A percentile compares a stretch with the other conserved stretches of the same genome.
Conservation (phyloP, 2,329 filamentous ascomycete species). For the Nemania diffusa region DNA sequence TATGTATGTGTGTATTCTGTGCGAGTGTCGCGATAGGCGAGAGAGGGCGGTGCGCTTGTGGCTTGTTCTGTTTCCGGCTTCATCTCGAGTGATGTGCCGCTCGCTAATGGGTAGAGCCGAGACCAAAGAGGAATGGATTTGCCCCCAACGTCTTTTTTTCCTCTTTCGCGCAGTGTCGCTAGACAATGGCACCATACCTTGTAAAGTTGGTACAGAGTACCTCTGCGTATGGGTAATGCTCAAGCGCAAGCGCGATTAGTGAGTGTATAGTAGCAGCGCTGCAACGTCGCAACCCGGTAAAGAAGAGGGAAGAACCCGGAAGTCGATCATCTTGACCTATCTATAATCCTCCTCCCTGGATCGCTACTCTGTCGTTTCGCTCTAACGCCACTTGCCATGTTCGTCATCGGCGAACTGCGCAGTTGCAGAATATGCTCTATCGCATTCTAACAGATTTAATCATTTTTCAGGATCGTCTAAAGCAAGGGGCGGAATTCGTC, state of each 20-base stretch:
- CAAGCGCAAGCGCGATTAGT: slow-evolving; percentile 43
- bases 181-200: slow-evolving; percentile 5
- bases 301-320: slow-evolving; percentile 27
- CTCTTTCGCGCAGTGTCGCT: slow-evolving; percentile 4
- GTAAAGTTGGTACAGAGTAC: background rate
- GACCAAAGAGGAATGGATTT: background rate
- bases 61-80: slow-evolving; percentile 25
- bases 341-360: background rate
- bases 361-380: too few relatives aligned
- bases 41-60: slow-evolving; percentile 30
- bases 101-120: slow-evolving; percentile 36
- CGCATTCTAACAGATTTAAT: background rate
- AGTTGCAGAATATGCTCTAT: background rate
- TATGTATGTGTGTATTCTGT: background rate
- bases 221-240: slow-evolving; percentile 15
- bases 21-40: background rate
- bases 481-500: slow-evolving; percentile 8
- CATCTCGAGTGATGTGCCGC: slow-evolving; percentile 39
- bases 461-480: background rate
- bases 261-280: slow-evolving; percentile 12
- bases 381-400: slow-evolving; percentile 23
- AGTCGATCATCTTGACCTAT: slow-evolving; percentile 19
- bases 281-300: slow-evolving; percentile 33
- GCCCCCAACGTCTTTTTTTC: slow-evolving; percentile 21
- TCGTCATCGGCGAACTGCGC: background rate